phyloP scores from a whole-genome alignment of 345 rosid genomes.

The Rhodamnia rubescens region DNA sequence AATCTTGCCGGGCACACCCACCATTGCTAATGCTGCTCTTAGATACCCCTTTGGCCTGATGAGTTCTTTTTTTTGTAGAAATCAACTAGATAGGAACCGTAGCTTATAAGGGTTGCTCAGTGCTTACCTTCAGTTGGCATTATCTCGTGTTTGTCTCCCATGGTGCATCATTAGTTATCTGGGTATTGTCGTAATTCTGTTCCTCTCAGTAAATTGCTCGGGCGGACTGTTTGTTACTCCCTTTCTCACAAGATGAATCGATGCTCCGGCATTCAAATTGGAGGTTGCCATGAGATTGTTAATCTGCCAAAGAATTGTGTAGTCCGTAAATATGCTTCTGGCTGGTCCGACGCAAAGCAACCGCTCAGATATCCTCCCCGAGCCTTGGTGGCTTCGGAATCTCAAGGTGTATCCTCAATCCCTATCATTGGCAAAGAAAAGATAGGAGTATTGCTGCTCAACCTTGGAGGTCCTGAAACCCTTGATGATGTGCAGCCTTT shows the following conservation, averaged over 20 bases:
- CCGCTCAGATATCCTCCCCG: conserved; percentile 18
- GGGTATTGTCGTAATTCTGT: background rate
- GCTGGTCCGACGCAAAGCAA: conserved; percentile 10
- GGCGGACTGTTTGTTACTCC: conserved; percentile 31
- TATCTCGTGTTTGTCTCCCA: background rate
- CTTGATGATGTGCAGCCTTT: conserved; percentile 97
- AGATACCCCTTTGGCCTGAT: background rate
- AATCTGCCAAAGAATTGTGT: conserved; percentile 9
- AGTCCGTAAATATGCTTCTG: conserved; percentile 10
- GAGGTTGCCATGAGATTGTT: conserved; percentile 10
- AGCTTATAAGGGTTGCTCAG: background rate
- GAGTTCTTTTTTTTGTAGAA: background rate
- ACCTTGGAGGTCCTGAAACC: conserved; percentile 98
- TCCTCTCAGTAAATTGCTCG: background rate
- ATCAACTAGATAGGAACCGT: background rate
- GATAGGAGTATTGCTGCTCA: conserved; percentile 77
- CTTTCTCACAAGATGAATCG: conserved; percentile 28
- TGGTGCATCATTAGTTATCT: background rate
- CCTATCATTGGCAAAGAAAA: conserved; percentile 43
- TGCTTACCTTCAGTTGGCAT: background rate
- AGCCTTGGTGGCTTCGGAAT: conserved; percentile 51
- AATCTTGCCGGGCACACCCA: background rate
- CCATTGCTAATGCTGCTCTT: background rate
- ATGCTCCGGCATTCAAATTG: conserved; percentile 19
- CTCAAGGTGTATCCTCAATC: conserved; percentile 19